phyloP scores from a whole-genome alignment of 352 stramenopile species.

The Globisporangium megalacanthum region DNA sequence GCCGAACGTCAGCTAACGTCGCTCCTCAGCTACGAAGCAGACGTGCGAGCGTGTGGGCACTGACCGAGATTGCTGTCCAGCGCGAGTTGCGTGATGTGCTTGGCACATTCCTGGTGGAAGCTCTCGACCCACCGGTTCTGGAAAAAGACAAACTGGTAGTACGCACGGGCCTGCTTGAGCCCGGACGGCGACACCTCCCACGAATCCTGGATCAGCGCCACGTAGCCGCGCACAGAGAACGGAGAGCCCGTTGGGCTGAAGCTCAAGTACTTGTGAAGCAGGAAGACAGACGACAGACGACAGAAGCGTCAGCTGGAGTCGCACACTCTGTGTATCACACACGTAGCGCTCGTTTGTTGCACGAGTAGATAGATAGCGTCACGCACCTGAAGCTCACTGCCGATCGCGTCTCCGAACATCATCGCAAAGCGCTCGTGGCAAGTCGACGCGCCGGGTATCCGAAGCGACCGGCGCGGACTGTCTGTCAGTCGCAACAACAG shows the following conservation, averaged over 20 bases:
- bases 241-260: slow-evolving; percentile 14
- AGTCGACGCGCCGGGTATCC: slow-evolving; percentile 7
- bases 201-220: slow-evolving; percentile 37
- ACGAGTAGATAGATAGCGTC: too few relatives aligned
- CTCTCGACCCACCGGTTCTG: slow-evolving; percentile 52
- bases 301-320: background rate
- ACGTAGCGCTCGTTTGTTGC: too few relatives aligned
- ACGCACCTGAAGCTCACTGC: slow-evolving; percentile 33
- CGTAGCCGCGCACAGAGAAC: slow-evolving; percentile 49
- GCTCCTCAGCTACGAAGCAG: background rate
- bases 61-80: slow-evolving; percentile 4
- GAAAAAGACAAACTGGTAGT: slow-evolving; percentile 73
- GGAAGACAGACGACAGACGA: background rate
- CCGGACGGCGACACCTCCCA: slow-evolving; percentile 22
- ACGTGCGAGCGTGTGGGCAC: background rate
- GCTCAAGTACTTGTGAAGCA: slow-evolving; percentile 28
- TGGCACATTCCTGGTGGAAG: slow-evolving; percentile 47
- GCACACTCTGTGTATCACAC: too few relatives aligned
- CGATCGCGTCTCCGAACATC: slow-evolving; percentile 39
- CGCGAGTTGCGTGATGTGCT: slow-evolving; percentile 28
- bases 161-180: slow-evolving; percentile 55
- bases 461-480: slow-evolving; percentile 7
- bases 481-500: slow-evolving; percentile 1
- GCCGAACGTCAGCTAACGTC: background rate
- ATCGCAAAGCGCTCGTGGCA: slow-evolving; percentile 32